Evolutionary conservation across 1,139 yeast species (phyloP), one percentile per base, ranked within the genome.

Genomic region (Taphrina sp.): DNA sequence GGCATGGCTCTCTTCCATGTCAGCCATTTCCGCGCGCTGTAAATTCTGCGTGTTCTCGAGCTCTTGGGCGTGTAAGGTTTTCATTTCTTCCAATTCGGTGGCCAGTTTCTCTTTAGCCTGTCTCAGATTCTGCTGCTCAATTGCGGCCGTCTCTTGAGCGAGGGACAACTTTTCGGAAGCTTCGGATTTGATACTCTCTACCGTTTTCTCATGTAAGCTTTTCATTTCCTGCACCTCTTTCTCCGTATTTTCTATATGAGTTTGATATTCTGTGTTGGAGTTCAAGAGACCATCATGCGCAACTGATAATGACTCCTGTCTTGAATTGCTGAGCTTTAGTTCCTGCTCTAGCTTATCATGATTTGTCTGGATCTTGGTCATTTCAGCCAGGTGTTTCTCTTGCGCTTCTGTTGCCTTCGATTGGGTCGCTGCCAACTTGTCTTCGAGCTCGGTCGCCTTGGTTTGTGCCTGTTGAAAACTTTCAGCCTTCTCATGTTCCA

Each of bases 211-310:
- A 22, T 38, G 43, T 14, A 38, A 19, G 16, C 14, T 29, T 8
- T 38, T 23, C 29, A 38, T 8, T 29, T 38, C 43, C n/a, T 22
- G 29, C 17, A 38, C 14, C 12, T 38, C 5, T 3, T 20, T 10
- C 22, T 38, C 29, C 1, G 26, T 7, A 8, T 23, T 29, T 22
- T 38, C 43, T 17, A 29, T 29, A 1, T 22, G 43, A n/a, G 43
- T 12, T 22, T 23, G 10, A 2, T 23, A 19, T 10, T 8, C 19
- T 8, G 26, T n/a, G 10, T 38, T 38, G 3, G 26, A 28, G n/a
- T 38, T 28, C 43, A 38, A 23, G 24, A 38, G 43, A 8, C 24
- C 16, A 3, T 28, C 43, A 22, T 38, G 43, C 17, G 22, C 43
- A 38, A n/a, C 14, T 29, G 24, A 16, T 4, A 38, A 23, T 19